Evolutionary conservation across 805 yeast species (phyloP), one percentile per base, ranked within the genome.

Genomic region (Kazachstania kunashirensis): DNA sequence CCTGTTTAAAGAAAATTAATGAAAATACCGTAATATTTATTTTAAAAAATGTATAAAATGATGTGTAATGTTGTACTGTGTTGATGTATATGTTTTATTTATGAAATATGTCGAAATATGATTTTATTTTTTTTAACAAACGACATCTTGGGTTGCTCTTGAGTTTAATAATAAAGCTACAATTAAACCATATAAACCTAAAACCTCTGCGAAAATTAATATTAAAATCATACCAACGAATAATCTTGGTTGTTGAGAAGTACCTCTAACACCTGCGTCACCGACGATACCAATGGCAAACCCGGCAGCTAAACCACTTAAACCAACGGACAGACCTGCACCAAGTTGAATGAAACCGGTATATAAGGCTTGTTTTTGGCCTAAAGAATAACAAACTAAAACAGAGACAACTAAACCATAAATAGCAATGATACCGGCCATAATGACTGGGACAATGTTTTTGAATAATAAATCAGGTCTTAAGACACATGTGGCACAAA

Each of bases 401-500:
- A 89, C 98, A 18, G 96, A 83, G 42, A 89, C 96, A 46, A 89
- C 97, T 59, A 89, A 71, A 41, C 98, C 98, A 64, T 89, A 89
- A 69, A 89, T 88, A 68, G 97, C 96, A 69, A 89, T 86, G 61
- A 89, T 89, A 89, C 98, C 98, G 48, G 97, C 96, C 96, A 89
- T 89, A 69, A 89, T 78, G 53, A 92, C 96, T 47, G 98, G 98
- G 44, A 89, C 95, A 55, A 88, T 80, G 69, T 84, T 84, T 70
- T 79, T 85, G 54, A 89, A 88, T 60, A 88, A 69, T 62, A 88
- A 74, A 63, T 89, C 98, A 50, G 98, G 98, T 79, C 96, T 84
- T 62, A 89, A 71, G 44, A 88, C 96, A 67, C 95, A 83, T 49
- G 96, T 85, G 61, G 95, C 98, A 71, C 96, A 89, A 62, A 89